Evolutionary conservation across 768 basidiomycete genomes (phyloP).

Genomic region (Leccinum imitatum): DNA sequence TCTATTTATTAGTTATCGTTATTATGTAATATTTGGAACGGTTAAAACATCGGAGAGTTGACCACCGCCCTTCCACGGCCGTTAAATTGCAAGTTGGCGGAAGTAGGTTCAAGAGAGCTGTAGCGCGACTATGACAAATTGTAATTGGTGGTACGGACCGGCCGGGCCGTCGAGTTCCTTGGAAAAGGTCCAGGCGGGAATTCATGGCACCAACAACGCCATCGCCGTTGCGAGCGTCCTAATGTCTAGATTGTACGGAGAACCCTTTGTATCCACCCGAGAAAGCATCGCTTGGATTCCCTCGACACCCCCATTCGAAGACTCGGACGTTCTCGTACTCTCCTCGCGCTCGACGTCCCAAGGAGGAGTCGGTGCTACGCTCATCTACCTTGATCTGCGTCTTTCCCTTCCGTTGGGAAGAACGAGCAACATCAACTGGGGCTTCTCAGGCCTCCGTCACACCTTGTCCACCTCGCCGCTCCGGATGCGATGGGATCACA

Average conservation of each 20-base stretch:
- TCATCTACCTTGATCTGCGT: constrained; percentile 27
- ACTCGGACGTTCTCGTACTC: constrained; percentile 29
- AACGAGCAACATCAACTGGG: constrained; percentile 24
- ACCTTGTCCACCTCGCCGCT: constrained; percentile 21
- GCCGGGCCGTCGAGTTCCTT: no score
- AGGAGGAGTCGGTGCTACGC: constrained; percentile 14
- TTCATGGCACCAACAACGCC: no score
- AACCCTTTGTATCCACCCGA: constrained; percentile 22
- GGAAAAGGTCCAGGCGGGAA: no score
- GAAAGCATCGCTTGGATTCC: constrained; percentile 26
- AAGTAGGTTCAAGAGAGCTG: no score
- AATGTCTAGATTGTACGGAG: constrained; percentile 7
- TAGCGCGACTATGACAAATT: no score
- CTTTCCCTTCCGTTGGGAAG: constrained; percentile 23
- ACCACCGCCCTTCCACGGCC: no score
- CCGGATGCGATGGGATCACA: constrained; percentile 21
- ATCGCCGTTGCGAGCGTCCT: not conserved
- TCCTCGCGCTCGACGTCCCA: constrained; percentile 26
- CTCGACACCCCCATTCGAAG: constrained; percentile 20
- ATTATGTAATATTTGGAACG: no score
- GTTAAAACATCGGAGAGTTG: no score
- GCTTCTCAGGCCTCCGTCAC: constrained; percentile 23
- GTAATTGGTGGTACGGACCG: no score
- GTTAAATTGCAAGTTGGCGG: no score
- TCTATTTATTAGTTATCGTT: not conserved